Percentiles rank a stretch among this genome's conserved stretches.
Conservation (phyloP, 768 basidiomycete genomes). For the Phlegmacium glaucopus region DNA sequence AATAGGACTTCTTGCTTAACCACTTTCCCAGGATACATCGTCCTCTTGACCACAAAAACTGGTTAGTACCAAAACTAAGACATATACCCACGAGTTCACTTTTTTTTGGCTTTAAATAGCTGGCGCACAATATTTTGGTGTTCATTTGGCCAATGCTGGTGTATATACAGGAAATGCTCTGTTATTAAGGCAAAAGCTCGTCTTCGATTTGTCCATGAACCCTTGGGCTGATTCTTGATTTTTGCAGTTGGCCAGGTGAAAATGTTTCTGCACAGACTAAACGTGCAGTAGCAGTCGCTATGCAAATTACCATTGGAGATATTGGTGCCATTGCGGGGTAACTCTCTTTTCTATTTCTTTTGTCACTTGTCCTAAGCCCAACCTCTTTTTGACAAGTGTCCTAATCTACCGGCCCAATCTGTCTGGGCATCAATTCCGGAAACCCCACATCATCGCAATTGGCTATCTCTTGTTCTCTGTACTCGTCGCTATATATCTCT, state of each 20-base stretch:
- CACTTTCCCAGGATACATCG: constrained; percentile 47
- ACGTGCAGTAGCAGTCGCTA: constrained; percentile 56
- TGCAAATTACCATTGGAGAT: constrained; percentile 64
- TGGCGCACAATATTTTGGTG: constrained; percentile 53
- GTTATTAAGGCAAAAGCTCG: constrained; percentile 41
- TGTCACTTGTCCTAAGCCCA: neutral
- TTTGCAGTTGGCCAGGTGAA: constrained; percentile 53
- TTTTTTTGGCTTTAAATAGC: constrained; percentile 23
- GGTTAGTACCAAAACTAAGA: constrained; percentile 25
- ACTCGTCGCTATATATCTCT: constrained; percentile 40
- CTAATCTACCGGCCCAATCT: constrained; percentile 54
- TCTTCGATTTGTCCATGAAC: neutral
- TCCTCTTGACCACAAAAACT: constrained; percentile 45
- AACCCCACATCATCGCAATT: constrained; percentile 55
- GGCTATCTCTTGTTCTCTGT: constrained; percentile 54
- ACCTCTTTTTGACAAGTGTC: constrained; percentile 28
- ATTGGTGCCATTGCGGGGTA: constrained; percentile 55
- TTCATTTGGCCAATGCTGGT: constrained; percentile 53
- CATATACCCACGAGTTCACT: neutral
- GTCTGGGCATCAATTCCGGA: constrained; percentile 43
- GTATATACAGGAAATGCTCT: constrained; percentile 57
- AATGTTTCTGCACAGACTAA: constrained; percentile 71
- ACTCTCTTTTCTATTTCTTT: neutral
- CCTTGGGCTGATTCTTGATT: no score
- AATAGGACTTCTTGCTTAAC: neutral